Evolutionary conservation across 805 yeast genomes (phyloP), one percentile per base, ranked within the genome.

Genomic region (Metschnikowia arizonensis): DNA sequence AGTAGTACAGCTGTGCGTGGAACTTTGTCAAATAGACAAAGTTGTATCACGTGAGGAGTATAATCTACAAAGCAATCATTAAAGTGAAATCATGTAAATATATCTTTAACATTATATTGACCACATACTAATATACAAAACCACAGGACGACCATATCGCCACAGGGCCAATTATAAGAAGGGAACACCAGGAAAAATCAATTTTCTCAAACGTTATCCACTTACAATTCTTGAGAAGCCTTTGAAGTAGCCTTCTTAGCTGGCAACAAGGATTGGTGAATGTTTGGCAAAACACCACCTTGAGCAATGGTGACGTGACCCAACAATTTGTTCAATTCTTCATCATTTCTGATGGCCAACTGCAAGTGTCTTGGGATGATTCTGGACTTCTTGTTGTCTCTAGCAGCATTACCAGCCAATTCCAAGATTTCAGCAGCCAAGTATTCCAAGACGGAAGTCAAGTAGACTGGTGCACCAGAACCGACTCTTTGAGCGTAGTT

Each of bases 361-460:
- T 72, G 76, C 61, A 72, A 71, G 63, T 72, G 76, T 71, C 77
- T 72, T 63, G 77, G 77, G 61, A 72, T 69, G 42, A 72, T 72
- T 72, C 77, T 72, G 65, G 97, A 84, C 82, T 91, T 93, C 83
- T 91, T 91, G 90, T 88, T 89, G 75, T 72, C 77, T 69, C 77
- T 69, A 50, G 77, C 77, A 45, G 77, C 77, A 63, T 72, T 72
- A 67, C 77, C 77, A 48, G 77, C 76, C 63, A 72, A 72, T 64
- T 72, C 77, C 60, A 72, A 72, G 55, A 72, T 72, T 69, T 72
- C 77, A 49, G 77, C 77, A 46, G 74, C 66, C 62, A 72, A 71
- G 63, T 72, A 72, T 62, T 72, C 77, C 60, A 72, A 69, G 43
- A 72, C 77, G 39, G 77, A 69, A 53, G 77, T 72, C 60, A 72